These are phyloP conservation scores for Pinus taeda DNA, from an alignment of 75 land plant species.

Conservation along the genomic window DNA sequence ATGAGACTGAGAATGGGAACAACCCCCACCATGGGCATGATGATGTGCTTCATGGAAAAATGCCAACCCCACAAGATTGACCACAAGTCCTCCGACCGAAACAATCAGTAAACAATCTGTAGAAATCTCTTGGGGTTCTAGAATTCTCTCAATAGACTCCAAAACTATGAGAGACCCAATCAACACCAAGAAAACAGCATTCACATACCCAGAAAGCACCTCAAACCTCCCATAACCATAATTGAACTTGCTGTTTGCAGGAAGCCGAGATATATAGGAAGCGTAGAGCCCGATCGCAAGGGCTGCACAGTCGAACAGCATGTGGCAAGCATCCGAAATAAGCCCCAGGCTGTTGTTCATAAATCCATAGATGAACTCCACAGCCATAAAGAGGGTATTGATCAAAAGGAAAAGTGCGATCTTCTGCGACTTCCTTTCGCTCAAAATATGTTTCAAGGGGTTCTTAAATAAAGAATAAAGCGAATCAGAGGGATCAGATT, in stretches of 20 bases:
- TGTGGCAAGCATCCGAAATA: constrained; percentile 96
- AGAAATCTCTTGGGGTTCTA: constrained; percentile 94
- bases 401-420: constrained; percentile 86
- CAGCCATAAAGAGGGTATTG: constrained; percentile 87
- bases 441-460: constrained; percentile 63
- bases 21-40: constrained; percentile 87
- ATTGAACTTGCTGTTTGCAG: constrained; percentile 71
- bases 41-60: constrained; percentile 98
- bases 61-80: constrained; percentile 82
- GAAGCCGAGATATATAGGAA: constrained; percentile 83
- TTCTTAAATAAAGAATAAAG: constrained; percentile 40
- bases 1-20: constrained; percentile 42
- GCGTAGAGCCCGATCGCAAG: constrained; percentile 94
- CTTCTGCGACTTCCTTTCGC: constrained; percentile 81
- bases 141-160: constrained; percentile 89
- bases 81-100: constrained; percentile 86
- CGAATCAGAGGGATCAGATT: constrained; percentile 36
- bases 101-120: constrained; percentile 80
- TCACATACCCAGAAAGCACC: constrained; percentile 87
- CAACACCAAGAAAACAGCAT: constrained; percentile 86
- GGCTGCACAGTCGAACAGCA: constrained; percentile 98
- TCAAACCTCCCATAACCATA: constrained; percentile 96
- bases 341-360: constrained; percentile 97
- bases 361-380: constrained; percentile 89
- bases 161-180: constrained; percentile 88